Base-by-base conservation (phyloP, 2,329 filamentous ascomycete species). In the Pyrenophora seminiperda region DNA sequence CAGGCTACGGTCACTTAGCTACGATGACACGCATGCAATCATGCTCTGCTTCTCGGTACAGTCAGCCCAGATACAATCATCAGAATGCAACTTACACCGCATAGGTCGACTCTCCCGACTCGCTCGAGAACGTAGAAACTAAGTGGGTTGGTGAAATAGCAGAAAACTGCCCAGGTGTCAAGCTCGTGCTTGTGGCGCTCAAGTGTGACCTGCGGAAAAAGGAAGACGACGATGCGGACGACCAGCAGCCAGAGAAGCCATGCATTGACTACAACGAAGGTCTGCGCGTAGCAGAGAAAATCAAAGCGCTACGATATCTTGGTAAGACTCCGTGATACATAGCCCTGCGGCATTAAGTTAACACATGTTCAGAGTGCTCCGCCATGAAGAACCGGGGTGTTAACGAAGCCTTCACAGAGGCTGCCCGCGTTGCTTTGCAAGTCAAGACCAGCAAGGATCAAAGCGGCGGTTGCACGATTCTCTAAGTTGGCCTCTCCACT, bases 71-170 rank as follows among this genome's bases (percentile, higher is more conserved):
- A 14, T 6, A 17, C 31, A 17, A 13, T 50, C 5, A 13, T 11
- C 33, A 15, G 19, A 31, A 18, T 13, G 17, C 20, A 17, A 41
- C 53, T 58, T 14, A 61, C 47, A 41, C 27, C 3, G 14, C 9
- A 39, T 53, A 84, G 82, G 82, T 97, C 72, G 94, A 99, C 76
- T 96, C 90, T 72, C 91, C 89, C 62, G 92, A 97, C 75, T 97
- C 92, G 3, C 85, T 99, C 54, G 94, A 99, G 75, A 99, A 99
- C 83, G 91, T 99, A 54, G 91, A 96, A 75, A 93, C 90, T 64
- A 99, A 99, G 78, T 99, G 94, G 94, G 90, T 97, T 4, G 89
- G 90, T 56, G 94, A 99, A 76, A 99, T 99, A 61, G 90, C 92
- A 56, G 94, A 99, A 77, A 97, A 99, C 77, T 97, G 94, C 76